These are phyloP conservation scores for Penicillium digitatum DNA, from an alignment of 2,329 filamentous ascomycete genomes.

Conservation along the genomic window DNA sequence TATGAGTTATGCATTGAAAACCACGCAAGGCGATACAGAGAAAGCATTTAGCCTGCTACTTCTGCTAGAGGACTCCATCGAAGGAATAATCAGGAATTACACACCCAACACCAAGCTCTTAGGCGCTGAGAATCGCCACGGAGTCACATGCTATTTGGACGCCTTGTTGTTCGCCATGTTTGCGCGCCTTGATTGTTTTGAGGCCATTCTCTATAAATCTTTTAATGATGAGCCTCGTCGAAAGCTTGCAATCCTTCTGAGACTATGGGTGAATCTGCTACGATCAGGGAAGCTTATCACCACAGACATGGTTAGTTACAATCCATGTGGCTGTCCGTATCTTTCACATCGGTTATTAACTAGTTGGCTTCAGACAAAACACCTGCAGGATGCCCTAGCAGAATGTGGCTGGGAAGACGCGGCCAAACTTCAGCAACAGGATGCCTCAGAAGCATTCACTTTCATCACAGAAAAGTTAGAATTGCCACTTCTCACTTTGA, in stretches of 20 bases:
- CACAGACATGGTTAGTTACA: constrained; percentile 65
- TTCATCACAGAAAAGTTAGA: constrained; percentile 90
- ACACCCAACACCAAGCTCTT: constrained; percentile 67
- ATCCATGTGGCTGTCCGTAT: neutral
- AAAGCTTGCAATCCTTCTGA: constrained; percentile 70
- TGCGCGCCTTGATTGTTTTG: constrained; percentile 80
- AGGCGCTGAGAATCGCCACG: constrained; percentile 79
- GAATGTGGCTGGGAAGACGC: constrained; percentile 89
- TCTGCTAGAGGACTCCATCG: constrained; percentile 74
- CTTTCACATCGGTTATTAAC: constrained; percentile 11
- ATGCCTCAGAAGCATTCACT: constrained; percentile 90
- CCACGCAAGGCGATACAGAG: constrained; percentile 65
- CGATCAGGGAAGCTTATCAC: constrained; percentile 80
- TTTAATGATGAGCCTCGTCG: constrained; percentile 68
- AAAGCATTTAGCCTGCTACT: constrained; percentile 72
- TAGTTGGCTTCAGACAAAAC: constrained; percentile 58
- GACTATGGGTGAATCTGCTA: constrained; percentile 91
- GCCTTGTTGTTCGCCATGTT: constrained; percentile 95
- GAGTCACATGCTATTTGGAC: constrained; percentile 93
- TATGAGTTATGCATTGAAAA: constrained; percentile 57
- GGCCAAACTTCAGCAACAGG: constrained; percentile 73
- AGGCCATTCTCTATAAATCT: constrained; percentile 80
- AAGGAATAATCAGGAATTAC: constrained; percentile 73
- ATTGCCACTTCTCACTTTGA: constrained; percentile 79
- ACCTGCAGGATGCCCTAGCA: constrained; percentile 75